A percentile compares a stretch with the other conserved stretches of the same genome.
Conservation (phyloP, 75 land plant species). For the Ceratopteris richardii region DNA sequence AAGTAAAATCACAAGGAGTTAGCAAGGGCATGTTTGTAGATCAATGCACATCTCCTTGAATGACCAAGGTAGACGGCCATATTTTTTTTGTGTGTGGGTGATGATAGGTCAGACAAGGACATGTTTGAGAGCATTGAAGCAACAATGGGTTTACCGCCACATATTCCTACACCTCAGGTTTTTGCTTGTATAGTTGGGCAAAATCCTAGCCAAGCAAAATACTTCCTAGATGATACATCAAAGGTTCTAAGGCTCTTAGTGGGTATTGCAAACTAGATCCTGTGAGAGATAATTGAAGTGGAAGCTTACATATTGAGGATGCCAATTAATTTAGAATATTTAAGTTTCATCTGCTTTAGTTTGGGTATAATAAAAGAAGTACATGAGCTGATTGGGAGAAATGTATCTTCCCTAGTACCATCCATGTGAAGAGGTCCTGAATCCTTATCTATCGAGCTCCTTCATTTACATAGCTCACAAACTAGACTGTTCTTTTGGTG, state of each 20-base stretch:
- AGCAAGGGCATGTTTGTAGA: slow-evolving; percentile 47
- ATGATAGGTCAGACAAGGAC: slow-evolving; percentile 49
- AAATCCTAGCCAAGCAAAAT: slow-evolving; percentile 48
- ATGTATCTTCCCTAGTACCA: too few relatives aligned
- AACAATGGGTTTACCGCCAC: slow-evolving; percentile 2
- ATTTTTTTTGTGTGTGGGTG: slow-evolving; percentile 46
- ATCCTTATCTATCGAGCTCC: slow-evolving; percentile 1
- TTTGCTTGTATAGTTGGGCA: slow-evolving; percentile 51
- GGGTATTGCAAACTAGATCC: slow-evolving; percentile 32
- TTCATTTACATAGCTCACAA: not conserved
- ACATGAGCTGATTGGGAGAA: too few relatives aligned
- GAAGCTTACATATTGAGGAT: not conserved
- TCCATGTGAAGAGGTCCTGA: not conserved
- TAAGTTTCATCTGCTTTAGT: too few relatives aligned
- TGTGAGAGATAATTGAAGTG: not conserved
- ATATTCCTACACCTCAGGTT: slow-evolving; percentile 17
- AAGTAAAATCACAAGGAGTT: slow-evolving; percentile 62
- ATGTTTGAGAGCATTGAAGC: slow-evolving; percentile 35
- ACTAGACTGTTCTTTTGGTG: not conserved
- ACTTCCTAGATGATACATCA: slow-evolving; percentile 38
- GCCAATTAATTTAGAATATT: too few relatives aligned
- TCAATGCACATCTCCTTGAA: slow-evolving; percentile 26
- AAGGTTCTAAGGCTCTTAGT: slow-evolving; percentile 32
- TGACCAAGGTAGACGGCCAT: slow-evolving; percentile 20
- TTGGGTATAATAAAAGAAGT: too few relatives aligned